phyloP scores from a whole-genome alignment of 2,329 filamentous ascomycete genomes.

The Phialocephala subalpina region DNA sequence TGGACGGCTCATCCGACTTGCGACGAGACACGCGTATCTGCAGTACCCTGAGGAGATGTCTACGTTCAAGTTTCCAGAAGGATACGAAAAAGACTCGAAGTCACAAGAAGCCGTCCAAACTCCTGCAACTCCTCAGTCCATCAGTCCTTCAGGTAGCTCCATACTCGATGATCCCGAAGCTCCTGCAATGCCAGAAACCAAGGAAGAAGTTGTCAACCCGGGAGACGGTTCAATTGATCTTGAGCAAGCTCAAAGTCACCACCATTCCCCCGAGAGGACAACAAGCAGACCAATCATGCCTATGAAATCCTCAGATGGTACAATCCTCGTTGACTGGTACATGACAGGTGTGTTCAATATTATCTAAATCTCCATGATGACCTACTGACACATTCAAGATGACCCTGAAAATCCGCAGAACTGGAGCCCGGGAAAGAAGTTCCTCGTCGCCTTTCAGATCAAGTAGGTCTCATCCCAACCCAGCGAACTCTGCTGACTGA shows the following conservation, averaged over 20 bases:
- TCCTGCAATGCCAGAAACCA: not conserved
- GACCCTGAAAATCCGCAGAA: slow-evolving; percentile 56
- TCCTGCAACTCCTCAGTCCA: not conserved
- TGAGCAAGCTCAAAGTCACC: not conserved
- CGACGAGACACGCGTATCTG: not conserved
- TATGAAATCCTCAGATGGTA: slow-evolving; percentile 13
- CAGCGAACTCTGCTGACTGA: not conserved
- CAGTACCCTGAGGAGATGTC: slow-evolving; percentile 2
- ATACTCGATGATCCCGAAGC: not conserved
- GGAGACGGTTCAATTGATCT: not conserved
- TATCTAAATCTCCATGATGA: not conserved
- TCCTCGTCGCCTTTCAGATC: slow-evolving; percentile 43
- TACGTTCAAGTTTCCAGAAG: slow-evolving; percentile 6
- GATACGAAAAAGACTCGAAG: not conserved
- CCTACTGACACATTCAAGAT: slow-evolving; percentile 5
- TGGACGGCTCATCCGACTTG: slow-evolving; percentile 4
- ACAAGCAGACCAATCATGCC: slow-evolving; percentile 8
- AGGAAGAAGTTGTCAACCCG: not conserved
- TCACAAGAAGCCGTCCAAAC: not conserved
- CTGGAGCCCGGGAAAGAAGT: slow-evolving; percentile 53
- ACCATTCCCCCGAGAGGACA: not conserved
- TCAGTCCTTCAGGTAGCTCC: not conserved
- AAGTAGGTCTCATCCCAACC: not conserved
- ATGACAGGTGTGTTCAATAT: not conserved
- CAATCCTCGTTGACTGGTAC: slow-evolving; percentile 20